Percentiles rank a stretch among this genome's conserved stretches.
phyloP scores from a whole-genome alignment of 1,139 yeast species.

The Taphrina pruni region DNA sequence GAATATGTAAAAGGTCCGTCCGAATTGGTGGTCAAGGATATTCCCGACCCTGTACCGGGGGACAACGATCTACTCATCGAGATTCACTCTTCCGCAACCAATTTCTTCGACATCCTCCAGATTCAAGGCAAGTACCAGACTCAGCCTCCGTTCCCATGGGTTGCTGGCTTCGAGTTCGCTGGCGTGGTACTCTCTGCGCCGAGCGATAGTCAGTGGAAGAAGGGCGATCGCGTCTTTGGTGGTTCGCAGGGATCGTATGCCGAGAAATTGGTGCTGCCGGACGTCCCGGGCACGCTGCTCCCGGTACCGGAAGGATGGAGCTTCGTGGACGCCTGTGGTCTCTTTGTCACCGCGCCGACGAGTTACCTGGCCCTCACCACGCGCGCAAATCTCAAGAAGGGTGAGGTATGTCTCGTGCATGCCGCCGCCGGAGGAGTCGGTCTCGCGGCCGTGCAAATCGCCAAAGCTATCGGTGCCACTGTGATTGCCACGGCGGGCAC shows the following conservation, averaged over 20 bases:
- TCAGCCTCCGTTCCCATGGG: constrained; percentile 44
- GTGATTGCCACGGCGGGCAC: constrained; percentile 54
- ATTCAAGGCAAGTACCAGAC: constrained; percentile 44
- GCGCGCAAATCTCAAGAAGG: constrained; percentile 58
- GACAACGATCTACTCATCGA: constrained; percentile 41
- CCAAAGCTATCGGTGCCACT: constrained; percentile 55
- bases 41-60: constrained; percentile 43
- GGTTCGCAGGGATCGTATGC: constrained; percentile 40
- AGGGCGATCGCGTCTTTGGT: constrained; percentile 41
- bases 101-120: constrained; percentile 44
- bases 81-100: constrained; percentile 43
- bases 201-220: constrained; percentile 22
- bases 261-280: constrained; percentile 31
- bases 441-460: constrained; percentile 58
- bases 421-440: constrained; percentile 57
- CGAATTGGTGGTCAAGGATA: constrained; percentile 12
- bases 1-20: constrained; percentile 40
- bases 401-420: constrained; percentile 55
- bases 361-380: constrained; percentile 58
- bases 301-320: constrained; percentile 39
- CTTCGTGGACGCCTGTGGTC: constrained; percentile 40
- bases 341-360: constrained; percentile 41
- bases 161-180: constrained; percentile 44
- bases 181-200: constrained; percentile 39
- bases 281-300: constrained; percentile 34